phyloP scores from a whole-genome alignment of 164 flowering plant genomes.

The Vitis labrusca region DNA sequence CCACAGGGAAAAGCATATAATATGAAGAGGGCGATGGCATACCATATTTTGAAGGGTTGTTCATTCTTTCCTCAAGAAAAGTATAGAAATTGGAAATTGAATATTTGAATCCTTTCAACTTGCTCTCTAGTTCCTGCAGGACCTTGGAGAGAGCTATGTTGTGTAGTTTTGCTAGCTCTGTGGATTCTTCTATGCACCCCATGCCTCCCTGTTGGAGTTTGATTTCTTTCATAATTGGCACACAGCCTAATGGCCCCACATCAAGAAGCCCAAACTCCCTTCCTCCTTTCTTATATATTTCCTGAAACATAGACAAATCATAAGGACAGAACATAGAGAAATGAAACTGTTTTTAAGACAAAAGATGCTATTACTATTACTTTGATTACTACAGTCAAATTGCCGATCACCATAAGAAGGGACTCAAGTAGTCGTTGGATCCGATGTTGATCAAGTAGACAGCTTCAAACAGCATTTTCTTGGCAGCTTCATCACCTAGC shows the following conservation, averaged over 20 bases:
- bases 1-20: too few species aligned
- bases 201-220: not conserved
- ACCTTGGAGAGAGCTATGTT: constrained; percentile 16
- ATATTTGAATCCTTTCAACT: constrained; percentile 28
- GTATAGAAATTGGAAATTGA: constrained; percentile 19
- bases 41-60: constrained; percentile 15
- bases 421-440: constrained; percentile 23
- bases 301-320: constrained; percentile 9
- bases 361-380: constrained; percentile 4
- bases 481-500: constrained; percentile 20
- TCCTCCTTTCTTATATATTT: constrained; percentile 26
- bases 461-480: constrained; percentile 11
- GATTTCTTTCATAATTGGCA: constrained; percentile 18
- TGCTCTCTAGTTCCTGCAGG: constrained; percentile 5
- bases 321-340: too few species aligned
- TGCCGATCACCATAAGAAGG: constrained; percentile 21
- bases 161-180: constrained; percentile 23
- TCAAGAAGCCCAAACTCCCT: constrained; percentile 28
- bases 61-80: not conserved
- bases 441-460: constrained; percentile 32
- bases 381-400: constrained; percentile 13
- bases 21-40: not conserved
- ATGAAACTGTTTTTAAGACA: too few species aligned
- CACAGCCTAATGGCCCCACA: constrained; percentile 29
- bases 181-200: constrained; percentile 13